These are phyloP conservation scores for Colletotrichum incanum DNA, from an alignment of 2,329 filamentous ascomycete genomes.

Conservation along the genomic window DNA sequence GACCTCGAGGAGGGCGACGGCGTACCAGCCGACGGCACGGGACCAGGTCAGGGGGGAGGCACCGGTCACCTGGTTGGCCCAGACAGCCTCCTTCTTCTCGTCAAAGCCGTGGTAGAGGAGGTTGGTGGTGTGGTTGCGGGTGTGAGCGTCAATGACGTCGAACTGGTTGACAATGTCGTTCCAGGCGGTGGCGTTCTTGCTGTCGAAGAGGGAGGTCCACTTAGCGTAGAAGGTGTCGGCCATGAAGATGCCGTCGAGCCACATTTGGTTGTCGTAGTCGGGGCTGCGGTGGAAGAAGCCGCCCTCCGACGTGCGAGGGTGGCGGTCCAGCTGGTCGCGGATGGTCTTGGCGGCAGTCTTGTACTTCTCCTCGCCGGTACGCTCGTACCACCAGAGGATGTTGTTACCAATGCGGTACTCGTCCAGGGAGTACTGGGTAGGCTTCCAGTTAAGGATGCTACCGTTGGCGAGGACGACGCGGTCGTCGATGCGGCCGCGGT, in stretches of 20 bases:
- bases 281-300: constrained; percentile 68
- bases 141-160: constrained; percentile 61
- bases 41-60: constrained; percentile 69
- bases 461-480: constrained; percentile 63
- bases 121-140: constrained; percentile 55
- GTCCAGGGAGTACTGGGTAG: constrained; percentile 63
- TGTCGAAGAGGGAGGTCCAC: constrained; percentile 58
- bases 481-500: constrained; percentile 61
- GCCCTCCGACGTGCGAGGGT: constrained; percentile 66
- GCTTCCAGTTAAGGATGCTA: constrained; percentile 52
- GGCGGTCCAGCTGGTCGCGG: constrained; percentile 62
- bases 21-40: constrained; percentile 69
- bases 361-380: constrained; percentile 64
- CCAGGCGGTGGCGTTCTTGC: constrained; percentile 58
- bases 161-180: constrained; percentile 63
- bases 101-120: constrained; percentile 72
- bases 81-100: constrained; percentile 61
- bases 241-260: constrained; percentile 71
- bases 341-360: constrained; percentile 64
- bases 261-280: constrained; percentile 69
- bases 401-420: constrained; percentile 69
- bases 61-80: constrained; percentile 67
- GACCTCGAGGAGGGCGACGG: constrained; percentile 66
- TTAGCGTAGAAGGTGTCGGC: constrained; percentile 61
- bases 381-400: constrained; percentile 65